Conservation (phyloP, 1,284 basidiomycete genomes). For the Trichosporon inkin region DNA sequence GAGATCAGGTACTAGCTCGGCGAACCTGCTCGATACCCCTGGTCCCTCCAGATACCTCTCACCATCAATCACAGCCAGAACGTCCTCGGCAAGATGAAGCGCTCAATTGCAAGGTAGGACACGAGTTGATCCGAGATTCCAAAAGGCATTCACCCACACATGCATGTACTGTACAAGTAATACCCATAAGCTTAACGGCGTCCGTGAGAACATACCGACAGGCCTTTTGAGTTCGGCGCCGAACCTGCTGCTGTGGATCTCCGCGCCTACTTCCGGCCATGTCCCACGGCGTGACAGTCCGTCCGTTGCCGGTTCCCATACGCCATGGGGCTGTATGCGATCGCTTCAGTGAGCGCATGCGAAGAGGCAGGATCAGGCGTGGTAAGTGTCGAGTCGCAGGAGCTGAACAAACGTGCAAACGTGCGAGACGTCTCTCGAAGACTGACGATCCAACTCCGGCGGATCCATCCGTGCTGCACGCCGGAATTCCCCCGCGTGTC, state of each 20-base stretch:
- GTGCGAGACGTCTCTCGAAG: too few relatives aligned
- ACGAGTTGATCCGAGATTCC: not conserved
- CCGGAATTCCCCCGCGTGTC: too few relatives aligned
- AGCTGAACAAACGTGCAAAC: too few relatives aligned
- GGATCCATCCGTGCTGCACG: too few relatives aligned
- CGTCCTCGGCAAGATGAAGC: constrained; percentile 38
- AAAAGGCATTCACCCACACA: not conserved
- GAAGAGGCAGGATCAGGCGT: too few relatives aligned
- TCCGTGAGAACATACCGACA: not conserved
- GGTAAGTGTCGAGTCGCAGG: too few relatives aligned
- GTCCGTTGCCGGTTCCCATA: too few relatives aligned
- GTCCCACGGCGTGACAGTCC: too few relatives aligned
- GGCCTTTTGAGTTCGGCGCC: not conserved
- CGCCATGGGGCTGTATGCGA: too few relatives aligned
- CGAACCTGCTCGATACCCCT: not conserved
- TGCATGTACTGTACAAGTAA: constrained; percentile 5
- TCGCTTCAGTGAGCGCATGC: too few relatives aligned
- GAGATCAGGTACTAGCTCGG: constrained; percentile 36
- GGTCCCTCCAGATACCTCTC: not conserved
- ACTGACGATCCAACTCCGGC: too few relatives aligned
- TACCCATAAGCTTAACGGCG: not conserved
- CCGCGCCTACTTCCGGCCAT: not conserved
- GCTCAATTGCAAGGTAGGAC: constrained; percentile 36
- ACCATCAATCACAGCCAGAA: not conserved
- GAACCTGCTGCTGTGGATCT: not conserved